A percentile compares a stretch with the other conserved stretches of the same genome.
Evolutionary conservation across 805 yeast genomes (phyloP).

Genomic region (Metschnikowia lachancei): DNA sequence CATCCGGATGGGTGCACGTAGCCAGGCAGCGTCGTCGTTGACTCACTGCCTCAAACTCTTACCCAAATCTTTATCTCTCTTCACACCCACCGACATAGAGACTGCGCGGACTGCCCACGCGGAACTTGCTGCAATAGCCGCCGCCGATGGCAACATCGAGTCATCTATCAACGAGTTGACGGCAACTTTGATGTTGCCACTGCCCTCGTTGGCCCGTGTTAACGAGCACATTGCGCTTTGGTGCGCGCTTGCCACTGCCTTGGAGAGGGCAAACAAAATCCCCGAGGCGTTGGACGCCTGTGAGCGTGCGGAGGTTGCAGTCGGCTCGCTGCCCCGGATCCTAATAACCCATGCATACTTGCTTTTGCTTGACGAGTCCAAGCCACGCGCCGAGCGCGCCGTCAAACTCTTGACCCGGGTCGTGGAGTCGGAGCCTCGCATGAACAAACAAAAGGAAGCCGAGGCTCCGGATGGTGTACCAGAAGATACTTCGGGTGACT

Average conservation of each 20-base stretch:
- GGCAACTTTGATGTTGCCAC: conserved; percentile 49
- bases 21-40: conserved; percentile 48
- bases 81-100: conserved; percentile 38
- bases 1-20: conserved; percentile 40
- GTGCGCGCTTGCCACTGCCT: conserved; percentile 52
- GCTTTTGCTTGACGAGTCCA: conserved; percentile 34
- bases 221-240: conserved; percentile 51
- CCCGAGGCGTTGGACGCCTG: conserved; percentile 50
- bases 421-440: conserved; percentile 21
- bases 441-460: conserved; percentile 9
- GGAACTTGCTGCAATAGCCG: conserved; percentile 55
- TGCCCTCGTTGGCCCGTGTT: conserved; percentile 43
- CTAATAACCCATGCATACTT: conserved; percentile 50
- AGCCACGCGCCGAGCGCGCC: conserved; percentile 18
- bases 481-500: conserved; percentile 39
- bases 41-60: conserved; percentile 43
- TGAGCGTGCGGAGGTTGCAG: conserved; percentile 44
- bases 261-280: conserved; percentile 50
- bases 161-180: conserved; percentile 49
- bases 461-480: conserved; percentile 22
- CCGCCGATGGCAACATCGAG: conserved; percentile 49
- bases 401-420: conserved; percentile 21
- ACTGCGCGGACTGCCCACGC: conserved; percentile 52
- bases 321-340: conserved; percentile 46
- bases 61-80: conserved; percentile 31